phyloP scores from a whole-genome alignment of 2,329 filamentous ascomycete species.

The Calonectria henricotiae region DNA sequence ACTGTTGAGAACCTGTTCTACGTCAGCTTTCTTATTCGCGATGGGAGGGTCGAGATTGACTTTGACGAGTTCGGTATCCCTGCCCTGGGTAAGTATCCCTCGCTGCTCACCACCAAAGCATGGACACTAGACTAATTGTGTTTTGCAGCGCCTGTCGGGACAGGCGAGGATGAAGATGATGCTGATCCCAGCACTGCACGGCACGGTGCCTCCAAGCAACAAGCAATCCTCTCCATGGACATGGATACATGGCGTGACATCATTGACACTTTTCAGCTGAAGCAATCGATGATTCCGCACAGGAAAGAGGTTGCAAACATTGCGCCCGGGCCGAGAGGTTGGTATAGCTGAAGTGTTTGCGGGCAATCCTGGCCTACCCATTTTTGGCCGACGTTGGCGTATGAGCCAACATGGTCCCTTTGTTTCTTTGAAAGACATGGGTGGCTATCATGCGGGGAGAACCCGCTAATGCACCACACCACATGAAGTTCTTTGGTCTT shows the following conservation, averaged over 20 bases:
- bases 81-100: conserved; percentile 78
- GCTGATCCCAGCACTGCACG: conserved; percentile 64
- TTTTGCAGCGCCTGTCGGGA: conserved; percentile 56
- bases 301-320: conserved; percentile 73
- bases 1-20: conserved; percentile 98
- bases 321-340: conserved; percentile 73
- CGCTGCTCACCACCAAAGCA: background rate
- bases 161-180: conserved; percentile 65
- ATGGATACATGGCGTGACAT: conserved; percentile 87
- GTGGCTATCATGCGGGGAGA: background rate
- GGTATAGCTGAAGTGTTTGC: conserved; percentile 72
- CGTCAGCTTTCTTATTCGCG: conserved; percentile 92
- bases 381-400: background rate
- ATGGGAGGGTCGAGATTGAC: conserved; percentile 83
- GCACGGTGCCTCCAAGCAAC: conserved; percentile 78
- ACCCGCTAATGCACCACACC: conserved; percentile 3
- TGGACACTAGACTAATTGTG: conserved; percentile 40
- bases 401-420: background rate
- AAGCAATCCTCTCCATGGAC: conserved; percentile 91
- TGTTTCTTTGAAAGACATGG: background rate
- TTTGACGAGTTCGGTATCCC: conserved; percentile 83
- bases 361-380: background rate
- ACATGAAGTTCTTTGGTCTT: conserved; percentile 20
- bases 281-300: conserved; percentile 88
- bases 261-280: conserved; percentile 83